A percentile compares a stretch with the other conserved stretches of the same genome.
Conservation (phyloP, 805 yeast genomes). For the Starmerella tilneyi region DNA sequence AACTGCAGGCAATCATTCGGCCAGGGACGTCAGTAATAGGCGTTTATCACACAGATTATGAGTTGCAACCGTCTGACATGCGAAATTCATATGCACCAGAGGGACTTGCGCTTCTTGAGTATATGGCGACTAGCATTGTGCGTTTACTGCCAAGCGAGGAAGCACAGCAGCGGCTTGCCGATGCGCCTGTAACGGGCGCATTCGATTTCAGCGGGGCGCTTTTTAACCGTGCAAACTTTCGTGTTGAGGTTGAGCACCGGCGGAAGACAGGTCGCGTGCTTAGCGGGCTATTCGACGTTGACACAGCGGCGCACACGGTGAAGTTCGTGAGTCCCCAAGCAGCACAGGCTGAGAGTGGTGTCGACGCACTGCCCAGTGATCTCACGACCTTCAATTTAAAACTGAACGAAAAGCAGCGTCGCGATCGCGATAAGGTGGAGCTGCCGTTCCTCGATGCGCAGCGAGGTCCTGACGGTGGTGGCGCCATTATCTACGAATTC, state of each 20-base stretch:
- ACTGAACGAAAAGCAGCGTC: slow-evolving; percentile 62
- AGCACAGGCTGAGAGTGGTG: slow-evolving; percentile 23
- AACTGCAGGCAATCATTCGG: slow-evolving; percentile 42
- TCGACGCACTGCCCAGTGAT: slow-evolving; percentile 44
- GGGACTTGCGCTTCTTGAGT: slow-evolving; percentile 43
- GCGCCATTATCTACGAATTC: slow-evolving; percentile 90
- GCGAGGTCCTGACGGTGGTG: slow-evolving; percentile 49
- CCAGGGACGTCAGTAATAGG: slow-evolving; percentile 29
- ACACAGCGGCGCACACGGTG: slow-evolving; percentile 37
- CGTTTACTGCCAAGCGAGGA: slow-evolving; percentile 42
- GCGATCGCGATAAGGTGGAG: slow-evolving; percentile 75
- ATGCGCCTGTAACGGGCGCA: slow-evolving; percentile 34
- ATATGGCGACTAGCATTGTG: slow-evolving; percentile 65
- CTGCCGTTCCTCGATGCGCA: slow-evolving; percentile 91
- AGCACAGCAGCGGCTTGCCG: slow-evolving; percentile 28
- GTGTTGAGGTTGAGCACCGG: slow-evolving; percentile 49
- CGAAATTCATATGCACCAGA: slow-evolving; percentile 42
- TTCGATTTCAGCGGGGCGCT: slow-evolving; percentile 27
- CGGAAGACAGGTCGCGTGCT: slow-evolving; percentile 79
- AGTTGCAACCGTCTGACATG: background rate
- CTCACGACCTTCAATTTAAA: slow-evolving; percentile 81
- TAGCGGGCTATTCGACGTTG: slow-evolving; percentile 44
- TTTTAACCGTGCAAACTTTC: slow-evolving; percentile 41
- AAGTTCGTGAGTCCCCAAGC: slow-evolving; percentile 29
- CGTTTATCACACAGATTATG: slow-evolving; percentile 20